phyloP scores from a whole-genome alignment of 805 yeast species.

The Candida mattraensis region DNA sequence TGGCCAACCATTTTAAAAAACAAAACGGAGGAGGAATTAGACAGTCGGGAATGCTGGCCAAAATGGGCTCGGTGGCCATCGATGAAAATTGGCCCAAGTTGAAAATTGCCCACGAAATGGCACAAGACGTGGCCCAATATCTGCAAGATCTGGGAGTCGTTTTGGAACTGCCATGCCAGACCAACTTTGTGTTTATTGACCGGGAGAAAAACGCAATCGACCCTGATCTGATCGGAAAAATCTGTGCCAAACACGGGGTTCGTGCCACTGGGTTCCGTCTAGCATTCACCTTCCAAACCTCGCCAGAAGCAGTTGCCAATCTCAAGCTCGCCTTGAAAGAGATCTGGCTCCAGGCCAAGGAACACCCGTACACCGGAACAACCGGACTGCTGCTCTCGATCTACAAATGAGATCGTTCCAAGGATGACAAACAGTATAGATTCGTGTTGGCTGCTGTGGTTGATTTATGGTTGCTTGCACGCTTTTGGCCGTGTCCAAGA shows the following conservation, averaged over 20 bases:
- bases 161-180: constrained; percentile 73
- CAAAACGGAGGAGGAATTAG: constrained; percentile 94
- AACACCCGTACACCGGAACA: constrained; percentile 43
- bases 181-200: constrained; percentile 82
- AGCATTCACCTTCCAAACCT: constrained; percentile 75
- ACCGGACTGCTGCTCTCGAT: no score
- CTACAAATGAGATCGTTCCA: no score
- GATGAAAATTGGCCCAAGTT: constrained; percentile 68
- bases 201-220: constrained; percentile 52
- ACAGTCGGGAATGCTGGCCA: constrained; percentile 78
- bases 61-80: constrained; percentile 79
- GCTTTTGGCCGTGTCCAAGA: no score
- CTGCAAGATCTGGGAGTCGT: constrained; percentile 53
- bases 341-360: constrained; percentile 51
- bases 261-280: constrained; percentile 71
- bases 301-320: constrained; percentile 52
- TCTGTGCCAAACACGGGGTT: constrained; percentile 58
- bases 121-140: constrained; percentile 50
- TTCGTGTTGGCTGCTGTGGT: no score
- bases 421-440: not conserved
- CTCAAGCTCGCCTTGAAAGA: constrained; percentile 60
- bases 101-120: constrained; percentile 48
- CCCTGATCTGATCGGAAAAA: constrained; percentile 36
- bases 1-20: constrained; percentile 83
- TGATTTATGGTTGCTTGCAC: no score